phyloP scores from a whole-genome alignment of 768 basidiomycete species.

The Termitomyces sp. region DNA sequence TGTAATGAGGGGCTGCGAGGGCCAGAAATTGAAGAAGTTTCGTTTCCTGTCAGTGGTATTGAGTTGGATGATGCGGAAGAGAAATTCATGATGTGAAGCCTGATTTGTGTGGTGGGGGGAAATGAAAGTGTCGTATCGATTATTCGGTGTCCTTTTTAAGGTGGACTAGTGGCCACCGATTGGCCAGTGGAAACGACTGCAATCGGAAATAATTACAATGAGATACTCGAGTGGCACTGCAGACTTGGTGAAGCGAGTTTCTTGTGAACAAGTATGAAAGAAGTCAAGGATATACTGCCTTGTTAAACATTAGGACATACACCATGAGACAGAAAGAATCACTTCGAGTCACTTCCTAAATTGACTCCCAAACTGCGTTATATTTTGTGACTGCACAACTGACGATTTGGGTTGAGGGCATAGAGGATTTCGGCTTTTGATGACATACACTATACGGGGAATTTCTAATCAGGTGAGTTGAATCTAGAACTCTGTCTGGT shows the following conservation, averaged over 20 bases:
- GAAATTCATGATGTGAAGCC: background rate
- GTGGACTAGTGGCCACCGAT: background rate
- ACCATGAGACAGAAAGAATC: no score
- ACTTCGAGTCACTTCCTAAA: no score
- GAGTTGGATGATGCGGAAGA: background rate
- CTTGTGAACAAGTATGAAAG: no score
- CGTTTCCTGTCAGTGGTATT: background rate
- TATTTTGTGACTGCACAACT: background rate
- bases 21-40: background rate
- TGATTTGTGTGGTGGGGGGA: no score
- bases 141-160: background rate
- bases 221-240: background rate
- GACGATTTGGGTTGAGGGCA: background rate
- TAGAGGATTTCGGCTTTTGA: background rate
- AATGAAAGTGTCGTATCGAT: background rate
- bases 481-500: no score
- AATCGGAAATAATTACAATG: background rate
- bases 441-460: no score
- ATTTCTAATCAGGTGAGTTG: no score
- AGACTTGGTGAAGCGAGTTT: no score
- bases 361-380: background rate
- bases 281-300: no score
- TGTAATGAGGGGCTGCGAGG: background rate
- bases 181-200: background rate
- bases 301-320: no score